Conservation (phyloP, 805 yeast species). For the Wickerhamiella australiensis region DNA sequence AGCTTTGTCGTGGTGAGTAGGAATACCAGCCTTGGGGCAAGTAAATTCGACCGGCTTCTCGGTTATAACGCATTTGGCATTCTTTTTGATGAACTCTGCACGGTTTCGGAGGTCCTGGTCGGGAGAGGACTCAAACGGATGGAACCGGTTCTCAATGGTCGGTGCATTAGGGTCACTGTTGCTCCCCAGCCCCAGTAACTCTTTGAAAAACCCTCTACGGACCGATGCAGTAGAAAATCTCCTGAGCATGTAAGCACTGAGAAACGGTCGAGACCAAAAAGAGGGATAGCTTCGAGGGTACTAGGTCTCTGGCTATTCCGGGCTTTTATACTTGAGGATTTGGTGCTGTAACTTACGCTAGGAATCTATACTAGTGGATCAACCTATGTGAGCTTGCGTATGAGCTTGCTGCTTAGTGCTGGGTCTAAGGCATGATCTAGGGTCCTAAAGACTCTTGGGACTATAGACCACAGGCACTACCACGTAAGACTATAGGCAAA, state of each 20-base stretch:
- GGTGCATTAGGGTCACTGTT: slow-evolving; percentile 31
- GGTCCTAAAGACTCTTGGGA: too few relatives aligned
- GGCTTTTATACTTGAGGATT: too few relatives aligned
- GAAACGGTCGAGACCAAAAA: too few relatives aligned
- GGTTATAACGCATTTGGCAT: slow-evolving; percentile 87
- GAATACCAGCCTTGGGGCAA: slow-evolving; percentile 91
- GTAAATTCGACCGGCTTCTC: slow-evolving; percentile 65
- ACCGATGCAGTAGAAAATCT: slow-evolving; percentile 7
- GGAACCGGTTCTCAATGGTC: slow-evolving; percentile 59
- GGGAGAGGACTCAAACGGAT: slow-evolving; percentile 89
- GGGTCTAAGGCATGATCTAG: too few relatives aligned
- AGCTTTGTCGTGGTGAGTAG: slow-evolving; percentile 82
- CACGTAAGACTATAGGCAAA: neutral
- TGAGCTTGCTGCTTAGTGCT: neutral
- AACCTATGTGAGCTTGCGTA: too few relatives aligned
- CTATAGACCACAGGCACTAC: too few relatives aligned
- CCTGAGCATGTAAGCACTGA: slow-evolving; percentile 8
- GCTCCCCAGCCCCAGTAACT: slow-evolving; percentile 21
- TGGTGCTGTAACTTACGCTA: too few relatives aligned
- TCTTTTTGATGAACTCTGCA: slow-evolving; percentile 79
- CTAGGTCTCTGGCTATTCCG: too few relatives aligned
- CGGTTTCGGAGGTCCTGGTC: slow-evolving; percentile 75
- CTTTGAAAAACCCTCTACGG: slow-evolving; percentile 18
- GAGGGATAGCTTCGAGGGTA: too few relatives aligned
- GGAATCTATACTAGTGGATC: too few relatives aligned